These are phyloP conservation scores for Fomitopsis schrenkii DNA, from an alignment of 1,284 basidiomycete species.

Conservation along the genomic window DNA sequence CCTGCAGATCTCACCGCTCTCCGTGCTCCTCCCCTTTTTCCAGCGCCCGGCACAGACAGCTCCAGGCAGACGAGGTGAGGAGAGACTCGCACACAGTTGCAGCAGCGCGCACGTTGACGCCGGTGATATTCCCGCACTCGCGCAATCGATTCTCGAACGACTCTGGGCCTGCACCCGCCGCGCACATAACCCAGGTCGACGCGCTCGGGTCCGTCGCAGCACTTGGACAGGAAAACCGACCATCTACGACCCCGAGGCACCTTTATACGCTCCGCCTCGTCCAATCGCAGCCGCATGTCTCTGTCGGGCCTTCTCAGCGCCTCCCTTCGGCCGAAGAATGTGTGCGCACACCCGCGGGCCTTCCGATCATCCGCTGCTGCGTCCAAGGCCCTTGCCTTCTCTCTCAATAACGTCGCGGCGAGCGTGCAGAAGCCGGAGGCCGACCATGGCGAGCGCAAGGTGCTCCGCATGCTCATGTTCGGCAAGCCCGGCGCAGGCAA, in stretches of 20 bases:
- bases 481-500: constrained; percentile 80
- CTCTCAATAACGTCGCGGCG: constrained; percentile 39
- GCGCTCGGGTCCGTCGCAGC: constrained; percentile 1
- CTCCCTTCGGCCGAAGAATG: constrained; percentile 14
- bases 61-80: neutral
- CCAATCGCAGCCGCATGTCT: constrained; percentile 3
- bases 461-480: constrained; percentile 76
- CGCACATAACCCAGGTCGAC: neutral
- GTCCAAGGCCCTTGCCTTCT: constrained; percentile 48
- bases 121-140: neutral
- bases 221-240: neutral
- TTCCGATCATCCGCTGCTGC: constrained; percentile 37
- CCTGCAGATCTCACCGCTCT: neutral
- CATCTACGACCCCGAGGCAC: neutral
- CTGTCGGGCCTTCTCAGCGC: constrained; percentile 6
- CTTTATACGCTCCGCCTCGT: constrained; percentile 1
- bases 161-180: neutral
- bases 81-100: neutral
- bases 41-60: neutral
- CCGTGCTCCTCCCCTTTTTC: neutral
- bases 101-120: neutral
- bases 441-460: constrained; percentile 30
- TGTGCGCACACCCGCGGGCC: constrained; percentile 12
- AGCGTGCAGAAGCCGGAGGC: constrained; percentile 27
- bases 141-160: constrained; percentile 3